These are phyloP conservation scores for Candida ponderosae DNA, from an alignment of 805 yeast genomes.

Conservation along the genomic window DNA sequence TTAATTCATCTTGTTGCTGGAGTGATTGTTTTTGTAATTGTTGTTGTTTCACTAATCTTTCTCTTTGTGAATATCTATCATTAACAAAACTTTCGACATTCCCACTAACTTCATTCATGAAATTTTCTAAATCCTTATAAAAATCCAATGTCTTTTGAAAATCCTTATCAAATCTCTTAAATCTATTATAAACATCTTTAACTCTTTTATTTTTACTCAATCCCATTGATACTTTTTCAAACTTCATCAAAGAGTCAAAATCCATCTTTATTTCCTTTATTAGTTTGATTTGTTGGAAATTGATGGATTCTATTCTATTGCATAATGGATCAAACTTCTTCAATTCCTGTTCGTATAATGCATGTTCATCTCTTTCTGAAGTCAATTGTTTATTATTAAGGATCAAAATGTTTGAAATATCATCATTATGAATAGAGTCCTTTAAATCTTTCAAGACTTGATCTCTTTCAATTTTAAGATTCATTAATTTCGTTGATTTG, in stretches of 20 bases:
- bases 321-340: conserved; percentile 67
- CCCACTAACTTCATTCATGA: conserved; percentile 13
- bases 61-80: conserved; percentile 17
- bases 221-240: conserved; percentile 28
- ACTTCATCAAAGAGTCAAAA: conserved; percentile 29
- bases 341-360: conserved; percentile 63
- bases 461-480: conserved; percentile 55
- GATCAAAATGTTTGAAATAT: conserved; percentile 69
- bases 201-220: conserved; percentile 33
- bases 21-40: neutral
- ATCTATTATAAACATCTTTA: conserved; percentile 43
- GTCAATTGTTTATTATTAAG: conserved; percentile 46
- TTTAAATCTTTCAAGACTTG: conserved; percentile 60
- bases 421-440: conserved; percentile 67
- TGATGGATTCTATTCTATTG: conserved; percentile 57
- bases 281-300: conserved; percentile 53
- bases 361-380: conserved; percentile 47
- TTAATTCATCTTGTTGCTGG: conserved; percentile 6
- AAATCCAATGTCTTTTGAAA: conserved; percentile 53
- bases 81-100: conserved; percentile 16
- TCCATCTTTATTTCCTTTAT: conserved; percentile 37
- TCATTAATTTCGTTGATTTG: conserved; percentile 51
- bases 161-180: conserved; percentile 55
- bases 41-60: conserved; percentile 5
- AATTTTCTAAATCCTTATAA: conserved; percentile 39